These are phyloP conservation scores for Septoria petroselini DNA, from an alignment of 2,329 filamentous ascomycete species.

Conservation along the genomic window DNA sequence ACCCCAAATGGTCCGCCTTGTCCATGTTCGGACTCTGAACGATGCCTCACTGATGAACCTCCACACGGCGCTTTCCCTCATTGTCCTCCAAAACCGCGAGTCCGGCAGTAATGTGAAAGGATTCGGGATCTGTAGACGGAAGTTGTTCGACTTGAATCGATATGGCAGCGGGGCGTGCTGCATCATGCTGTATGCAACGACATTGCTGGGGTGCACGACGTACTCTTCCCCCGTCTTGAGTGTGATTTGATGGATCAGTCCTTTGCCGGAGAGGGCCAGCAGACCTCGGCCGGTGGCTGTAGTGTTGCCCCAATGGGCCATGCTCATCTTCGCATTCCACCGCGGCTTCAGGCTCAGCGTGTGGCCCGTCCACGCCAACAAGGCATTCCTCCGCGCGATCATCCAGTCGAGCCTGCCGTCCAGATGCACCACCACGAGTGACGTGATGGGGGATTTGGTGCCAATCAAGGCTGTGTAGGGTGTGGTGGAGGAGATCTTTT, in stretches of 20 bases:
- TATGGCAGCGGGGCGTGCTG: constrained; percentile 75
- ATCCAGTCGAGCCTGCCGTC: constrained; percentile 97
- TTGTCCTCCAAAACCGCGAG: constrained; percentile 67
- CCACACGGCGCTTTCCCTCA: constrained; percentile 71
- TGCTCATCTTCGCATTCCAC: constrained; percentile 67
- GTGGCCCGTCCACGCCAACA: constrained; percentile 96
- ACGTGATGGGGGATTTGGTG: constrained; percentile 80
- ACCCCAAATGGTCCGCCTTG: constrained; percentile 83
- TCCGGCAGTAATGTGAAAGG: constrained; percentile 64
- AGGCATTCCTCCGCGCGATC: constrained; percentile 77
- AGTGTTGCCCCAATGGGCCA: constrained; percentile 90
- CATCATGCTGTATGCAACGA: constrained; percentile 83
- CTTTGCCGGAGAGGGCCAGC: constrained; percentile 77
- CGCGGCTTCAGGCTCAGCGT: constrained; percentile 73
- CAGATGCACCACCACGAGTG: constrained; percentile 81
- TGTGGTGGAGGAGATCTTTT: constrained; percentile 79
- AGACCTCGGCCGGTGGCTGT: constrained; percentile 84
- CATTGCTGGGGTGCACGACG: constrained; percentile 81
- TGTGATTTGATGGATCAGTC: constrained; percentile 83
- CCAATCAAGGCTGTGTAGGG: constrained; percentile 86
- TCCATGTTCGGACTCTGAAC: constrained; percentile 70
- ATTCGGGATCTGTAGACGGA: constrained; percentile 75
- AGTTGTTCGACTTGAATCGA: constrained; percentile 72
- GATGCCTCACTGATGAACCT: constrained; percentile 62
- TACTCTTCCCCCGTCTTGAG: constrained; percentile 83